Base-by-base conservation (phyloP, 2,329 filamentous ascomycete species). In the Rugonectria rugulosa region DNA sequence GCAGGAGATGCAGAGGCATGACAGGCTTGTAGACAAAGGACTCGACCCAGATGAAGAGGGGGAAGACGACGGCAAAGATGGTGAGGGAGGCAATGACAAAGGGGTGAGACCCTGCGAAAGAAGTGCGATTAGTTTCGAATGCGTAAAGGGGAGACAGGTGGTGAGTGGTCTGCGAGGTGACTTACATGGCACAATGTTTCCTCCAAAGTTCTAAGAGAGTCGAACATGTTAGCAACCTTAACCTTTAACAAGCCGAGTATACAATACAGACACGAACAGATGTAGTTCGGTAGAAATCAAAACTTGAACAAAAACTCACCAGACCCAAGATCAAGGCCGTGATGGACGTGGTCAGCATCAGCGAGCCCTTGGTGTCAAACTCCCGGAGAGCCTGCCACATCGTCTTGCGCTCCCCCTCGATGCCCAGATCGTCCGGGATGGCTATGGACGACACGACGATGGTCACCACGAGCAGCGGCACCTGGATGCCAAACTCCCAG, bases 401-500 rank as follows among this genome's bases (percentile, higher is more conserved):
- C 6, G 75, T 76, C 57, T 78, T 77, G 17, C 75, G 67, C 49
- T 75, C 75, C 6, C 75, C 77, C 31, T 76, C 67, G 14, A 84
- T 64, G 20, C 83, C 83, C n/a, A 87, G 71, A 21, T 82, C 77
- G 7, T 65, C 63, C 1, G 86, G 85, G 19, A 87, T 78, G 6
- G 77, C 76, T 7, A 80, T 51, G 42, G 68, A 67, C 2, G 80
- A 75, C n/a, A 83, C 67, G 8, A 69, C 60, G 38, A 83, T 70
- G 57, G 78, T 81, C 2, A 82, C 42, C 0, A 80, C 21, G 24
- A 87, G 65, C 0, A 77, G 74, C 3, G 83, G 79, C 4, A 88
- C 75, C 70, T 88, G 86, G 7, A 88, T 72, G 48, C 83, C 84
- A 67, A 88, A 91, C 52, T 88, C 87, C 86, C 87, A 89, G 36